Evolutionary conservation across 305 asterid genomes (phyloP), one percentile per base, ranked within the genome.

Genomic region (Fraxinus latifolia): DNA sequence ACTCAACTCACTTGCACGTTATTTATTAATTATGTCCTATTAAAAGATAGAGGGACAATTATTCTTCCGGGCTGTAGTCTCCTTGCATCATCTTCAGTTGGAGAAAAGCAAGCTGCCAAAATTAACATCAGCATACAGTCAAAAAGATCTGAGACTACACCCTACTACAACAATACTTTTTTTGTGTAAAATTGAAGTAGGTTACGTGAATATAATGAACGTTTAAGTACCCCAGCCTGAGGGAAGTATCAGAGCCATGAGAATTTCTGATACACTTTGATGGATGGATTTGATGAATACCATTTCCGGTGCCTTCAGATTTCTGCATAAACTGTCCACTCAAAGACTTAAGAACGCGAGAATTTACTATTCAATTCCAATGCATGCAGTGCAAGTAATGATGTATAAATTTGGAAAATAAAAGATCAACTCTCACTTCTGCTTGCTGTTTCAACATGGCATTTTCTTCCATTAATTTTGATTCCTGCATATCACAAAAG

Each of bases 381-480:
- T 39, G 65, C 1, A 17, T 1, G 15, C 1, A 12, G 9, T 79
- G 65, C 44, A n/a, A n/a, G 65, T 5, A 53, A 53, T n/a, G 65
- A 53, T n/a, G 17, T 5, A 53, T 53, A 53, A n/a, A 33, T 3
- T 27, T 27, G 14, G 4, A 2, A 9, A 14, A 37, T 17, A 23
- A 3, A 39, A 37, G 68, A 23, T 17, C 17, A 29, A 67, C 36
- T 14, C 74, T 83, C 74, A 86, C 92, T 88, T 82, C 84, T 32
- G 39, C 79, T 83, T 82, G 89, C 15, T 86, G 90, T 85, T 86
- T 93, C 89, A 94, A 82, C 83, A 15, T 29, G 0, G 83, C 82
- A 79, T 94, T 92, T 74, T 93, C 94, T 58, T 93, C 92, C 81
- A 60, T 79, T 19, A 93, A 62, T 71, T 84, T 88, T 9, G 84